These are phyloP conservation scores for Pseudogymnoascus sp. DNA, from an alignment of 2,329 filamentous ascomycete genomes.

Conservation along the genomic window DNA sequence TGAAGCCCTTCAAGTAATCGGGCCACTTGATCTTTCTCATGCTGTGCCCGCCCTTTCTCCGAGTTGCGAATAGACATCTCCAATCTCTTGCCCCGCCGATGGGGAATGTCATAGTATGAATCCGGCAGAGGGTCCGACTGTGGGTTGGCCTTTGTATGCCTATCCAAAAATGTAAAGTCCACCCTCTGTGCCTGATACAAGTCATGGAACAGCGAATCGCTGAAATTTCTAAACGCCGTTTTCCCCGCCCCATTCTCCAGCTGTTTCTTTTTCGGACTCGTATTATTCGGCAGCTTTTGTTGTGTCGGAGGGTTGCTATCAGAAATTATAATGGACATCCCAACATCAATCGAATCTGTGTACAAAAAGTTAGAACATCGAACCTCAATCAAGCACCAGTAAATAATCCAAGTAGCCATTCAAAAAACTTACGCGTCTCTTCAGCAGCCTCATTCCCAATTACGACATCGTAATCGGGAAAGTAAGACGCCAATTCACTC, in stretches of 20 bases:
- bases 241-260: conserved; percentile 14
- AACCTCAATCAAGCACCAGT: neutral
- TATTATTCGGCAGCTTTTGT: neutral
- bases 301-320: conserved; percentile 37
- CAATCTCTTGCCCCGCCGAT: conserved; percentile 50
- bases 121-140: conserved; percentile 49
- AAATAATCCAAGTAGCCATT: neutral
- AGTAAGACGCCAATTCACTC: conserved; percentile 85
- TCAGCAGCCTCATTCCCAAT: conserved; percentile 75
- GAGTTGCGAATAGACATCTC: conserved; percentile 56
- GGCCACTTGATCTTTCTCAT: conserved; percentile 57
- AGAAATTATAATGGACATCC: conserved; percentile 64
- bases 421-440: conserved; percentile 56
- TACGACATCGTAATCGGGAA: conserved; percentile 88
- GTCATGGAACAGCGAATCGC: conserved; percentile 47
- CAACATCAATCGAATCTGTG: conserved; percentile 65
- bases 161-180: conserved; percentile 45
- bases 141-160: conserved; percentile 28
- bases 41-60: conserved; percentile 55
- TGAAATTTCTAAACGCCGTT: conserved; percentile 42
- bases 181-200: conserved; percentile 48
- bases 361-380: conserved; percentile 17
- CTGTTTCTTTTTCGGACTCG: neutral
- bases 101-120: conserved; percentile 42
- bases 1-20: conserved; percentile 70